A percentile compares a stretch with the other conserved stretches of the same genome.
Evolutionary conservation across 139 green algal species (phyloP).

Genomic region (Pleodorina starrii): DNA sequence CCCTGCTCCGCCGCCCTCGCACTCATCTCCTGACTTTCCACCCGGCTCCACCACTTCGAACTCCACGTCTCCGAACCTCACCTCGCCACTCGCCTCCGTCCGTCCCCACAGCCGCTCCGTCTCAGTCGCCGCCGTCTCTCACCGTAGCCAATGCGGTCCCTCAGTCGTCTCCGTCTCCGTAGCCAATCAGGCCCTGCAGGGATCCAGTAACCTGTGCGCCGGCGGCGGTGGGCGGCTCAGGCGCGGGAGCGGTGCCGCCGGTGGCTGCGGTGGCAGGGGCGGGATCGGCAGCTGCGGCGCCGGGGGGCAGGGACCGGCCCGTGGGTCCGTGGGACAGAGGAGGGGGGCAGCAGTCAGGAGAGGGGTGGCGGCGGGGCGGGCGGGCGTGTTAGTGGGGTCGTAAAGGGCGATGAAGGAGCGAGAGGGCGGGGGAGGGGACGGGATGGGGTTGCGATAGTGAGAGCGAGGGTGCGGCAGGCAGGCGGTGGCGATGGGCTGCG

Average conservation of each 20-base stretch:
- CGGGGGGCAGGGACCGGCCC: constrained; percentile 4
- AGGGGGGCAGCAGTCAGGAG: constrained; percentile 3
- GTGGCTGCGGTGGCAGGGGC: constrained; percentile 5
- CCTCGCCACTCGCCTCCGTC: too few relatives aligned
- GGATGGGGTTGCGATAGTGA: not conserved
- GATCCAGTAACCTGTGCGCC: constrained; percentile 34
- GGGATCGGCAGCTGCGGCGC: not conserved
- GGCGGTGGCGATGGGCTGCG: too few relatives aligned
- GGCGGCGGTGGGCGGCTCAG: not conserved
- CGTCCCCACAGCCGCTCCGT: too few relatives aligned
- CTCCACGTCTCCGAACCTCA: too few relatives aligned
- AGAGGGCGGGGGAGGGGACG: not conserved
- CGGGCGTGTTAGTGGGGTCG: not conserved
- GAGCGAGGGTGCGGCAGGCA: not conserved
- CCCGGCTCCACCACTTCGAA: too few relatives aligned
- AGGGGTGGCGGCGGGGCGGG: not conserved
- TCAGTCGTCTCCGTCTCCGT: constrained; percentile 25
- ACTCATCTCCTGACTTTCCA: too few relatives aligned
- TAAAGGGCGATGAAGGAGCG: not conserved
- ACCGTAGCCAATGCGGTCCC: too few relatives aligned
- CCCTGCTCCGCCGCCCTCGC: too few relatives aligned
- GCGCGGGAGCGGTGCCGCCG: not conserved
- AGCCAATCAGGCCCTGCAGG: constrained; percentile 31
- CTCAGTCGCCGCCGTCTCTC: too few relatives aligned
- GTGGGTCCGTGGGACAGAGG: constrained; percentile 9